Evolutionary conservation across 768 basidiomycete genomes (phyloP), one percentile per base, ranked within the genome.

Genomic region (Lentinula aciculospora): DNA sequence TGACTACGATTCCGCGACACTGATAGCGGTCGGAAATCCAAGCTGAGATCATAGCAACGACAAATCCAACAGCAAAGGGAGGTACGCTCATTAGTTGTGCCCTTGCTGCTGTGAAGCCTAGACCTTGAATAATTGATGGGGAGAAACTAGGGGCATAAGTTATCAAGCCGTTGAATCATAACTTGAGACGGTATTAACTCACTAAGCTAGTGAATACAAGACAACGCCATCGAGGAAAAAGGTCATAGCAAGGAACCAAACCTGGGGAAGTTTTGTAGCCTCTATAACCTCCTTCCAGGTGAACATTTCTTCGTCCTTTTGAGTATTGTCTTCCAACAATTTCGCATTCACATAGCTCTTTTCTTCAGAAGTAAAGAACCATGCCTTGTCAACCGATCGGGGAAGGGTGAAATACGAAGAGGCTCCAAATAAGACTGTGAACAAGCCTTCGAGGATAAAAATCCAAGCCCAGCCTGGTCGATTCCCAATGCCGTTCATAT

Each of bases 61-160:
- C 66, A 63, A 83, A 84, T 17, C 80, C 80, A 4, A 62, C 60
- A 2, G 77, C 79, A 44, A 79, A 84, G 2, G 83, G 83, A 12
- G 77, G 77, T 1, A 87, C 86, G 13, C 79, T 84, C 76, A 84
- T 81, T 2, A 88, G 72, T 63, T 88, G 85, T 9, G 82, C 80
- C 23, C 72, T 67, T 29, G 79, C 72, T 0, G 78, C 75, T 2
- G 75, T 75, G 66, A 78, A 86, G 19, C 85, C 85, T 2, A 88
- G 76, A 17, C 75, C 73, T 29, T 80, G 73, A 7, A 92, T 81
- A 67, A 92, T 88, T 3, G 85, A 84, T 5, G 89, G 89, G 7
- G 82, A 72, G 69, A 92, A 91, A 62, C 88, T 83, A 48, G 15
- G 49, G 15, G 29, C 49, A 36, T 48, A 25, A 58, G 48, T 17